A percentile compares a stretch with the other conserved stretches of the same genome.
These are phyloP conservation scores for Ustilago lituana DNA, from an alignment of 1,284 basidiomycete species.

Conservation along the genomic window DNA sequence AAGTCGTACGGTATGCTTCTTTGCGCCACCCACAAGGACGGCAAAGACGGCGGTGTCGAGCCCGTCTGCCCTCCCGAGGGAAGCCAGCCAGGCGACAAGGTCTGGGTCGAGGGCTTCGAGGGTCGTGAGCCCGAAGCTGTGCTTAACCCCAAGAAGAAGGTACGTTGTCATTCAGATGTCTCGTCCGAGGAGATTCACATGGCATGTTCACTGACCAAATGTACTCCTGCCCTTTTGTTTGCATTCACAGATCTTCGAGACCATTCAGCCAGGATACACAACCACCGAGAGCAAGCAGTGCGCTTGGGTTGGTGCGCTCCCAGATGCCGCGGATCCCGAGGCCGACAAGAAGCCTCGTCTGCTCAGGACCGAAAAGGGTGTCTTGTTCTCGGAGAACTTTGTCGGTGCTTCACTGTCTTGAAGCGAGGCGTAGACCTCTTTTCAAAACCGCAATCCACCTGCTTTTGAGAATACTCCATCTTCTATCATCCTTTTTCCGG, in stretches of 20 bases:
- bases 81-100: slow-evolving; percentile 58
- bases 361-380: slow-evolving; percentile 59
- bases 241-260: slow-evolving; percentile 61
- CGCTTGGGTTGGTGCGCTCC: slow-evolving; percentile 63
- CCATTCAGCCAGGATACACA: slow-evolving; percentile 65
- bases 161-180: slow-evolving; percentile 7
- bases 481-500: no score
- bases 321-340: slow-evolving; percentile 55
- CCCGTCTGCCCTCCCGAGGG: slow-evolving; percentile 63
- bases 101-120: slow-evolving; percentile 66
- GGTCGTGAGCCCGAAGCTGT: slow-evolving; percentile 59
- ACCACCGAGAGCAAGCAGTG: slow-evolving; percentile 53
- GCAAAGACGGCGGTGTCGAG: slow-evolving; percentile 65
- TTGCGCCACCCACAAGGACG: slow-evolving; percentile 63
- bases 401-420: slow-evolving; percentile 61
- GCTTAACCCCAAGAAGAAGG: slow-evolving; percentile 67
- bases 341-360: slow-evolving; percentile 59
- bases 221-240: background rate
- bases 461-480: background rate
- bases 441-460: background rate
- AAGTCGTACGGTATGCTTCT: slow-evolving; percentile 66
- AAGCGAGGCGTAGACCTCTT: background rate
- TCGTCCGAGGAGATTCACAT: no score
- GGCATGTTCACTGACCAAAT: background rate
- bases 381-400: slow-evolving; percentile 55